phyloP scores from a whole-genome alignment of 768 basidiomycete species.

The Gymnopilus dilepis region DNA sequence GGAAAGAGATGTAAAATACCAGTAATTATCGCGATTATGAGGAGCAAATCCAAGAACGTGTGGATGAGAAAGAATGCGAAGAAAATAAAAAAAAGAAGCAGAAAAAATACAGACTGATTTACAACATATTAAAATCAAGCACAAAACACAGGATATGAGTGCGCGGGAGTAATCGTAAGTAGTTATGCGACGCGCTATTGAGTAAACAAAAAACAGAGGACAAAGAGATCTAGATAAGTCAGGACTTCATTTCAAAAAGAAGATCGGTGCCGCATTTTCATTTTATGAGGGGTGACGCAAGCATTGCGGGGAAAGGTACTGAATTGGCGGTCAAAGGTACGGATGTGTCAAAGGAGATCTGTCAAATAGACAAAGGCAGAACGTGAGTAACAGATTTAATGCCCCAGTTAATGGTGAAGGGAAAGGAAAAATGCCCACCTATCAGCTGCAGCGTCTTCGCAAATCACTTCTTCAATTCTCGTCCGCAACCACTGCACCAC shows the following conservation, averaged over 20 bases:
- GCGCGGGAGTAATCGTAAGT: background rate
- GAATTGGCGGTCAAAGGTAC: constrained; percentile 15
- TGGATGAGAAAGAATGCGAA: background rate
- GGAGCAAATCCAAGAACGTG: background rate
- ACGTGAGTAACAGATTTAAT: background rate
- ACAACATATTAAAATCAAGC: constrained; percentile 24
- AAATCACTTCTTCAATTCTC: constrained; percentile 65
- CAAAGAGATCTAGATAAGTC: background rate
- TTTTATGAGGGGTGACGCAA: constrained; percentile 1
- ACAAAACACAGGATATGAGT: background rate
- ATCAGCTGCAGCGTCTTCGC: constrained; percentile 62
- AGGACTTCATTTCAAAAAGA: background rate
- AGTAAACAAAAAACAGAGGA: constrained; percentile 1
- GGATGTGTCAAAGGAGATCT: constrained; percentile 22
- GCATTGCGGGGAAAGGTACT: background rate
- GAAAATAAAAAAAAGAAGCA: background rate
- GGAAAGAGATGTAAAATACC: too few relatives aligned
- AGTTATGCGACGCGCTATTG: background rate
- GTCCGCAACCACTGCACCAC: constrained; percentile 70
- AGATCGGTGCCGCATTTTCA: constrained; percentile 1
- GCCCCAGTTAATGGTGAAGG: background rate
- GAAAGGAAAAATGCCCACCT: constrained; percentile 35
- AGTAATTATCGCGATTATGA: background rate
- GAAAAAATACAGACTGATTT: constrained; percentile 14
- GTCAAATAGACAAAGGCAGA: constrained; percentile 1